Evolutionary conservation across 768 basidiomycete species (phyloP).

Genomic region (Termitomyces sp.): DNA sequence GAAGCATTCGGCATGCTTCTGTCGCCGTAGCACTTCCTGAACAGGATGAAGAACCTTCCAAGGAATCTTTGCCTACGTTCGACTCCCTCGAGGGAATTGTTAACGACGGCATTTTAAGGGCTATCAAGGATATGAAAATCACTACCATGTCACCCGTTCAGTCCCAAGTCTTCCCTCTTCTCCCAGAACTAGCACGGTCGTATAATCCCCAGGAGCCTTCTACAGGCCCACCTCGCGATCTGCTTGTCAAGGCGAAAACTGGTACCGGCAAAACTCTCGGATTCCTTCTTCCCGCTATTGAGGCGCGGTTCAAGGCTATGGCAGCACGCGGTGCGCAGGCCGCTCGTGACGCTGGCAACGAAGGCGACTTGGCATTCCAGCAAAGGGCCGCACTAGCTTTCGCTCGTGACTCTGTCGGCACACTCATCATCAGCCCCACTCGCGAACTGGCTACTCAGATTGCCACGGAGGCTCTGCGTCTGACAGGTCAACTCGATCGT

Average conservation of each 20-base stretch:
- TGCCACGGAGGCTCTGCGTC: constrained; percentile 73
- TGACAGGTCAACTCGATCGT: constrained; percentile 53
- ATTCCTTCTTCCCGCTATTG: constrained; percentile 85
- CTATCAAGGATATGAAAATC: constrained; percentile 69
- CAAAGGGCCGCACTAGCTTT: constrained; percentile 33
- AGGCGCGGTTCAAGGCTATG: constrained; percentile 67
- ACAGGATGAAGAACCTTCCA: constrained; percentile 5
- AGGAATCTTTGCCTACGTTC: constrained; percentile 31
- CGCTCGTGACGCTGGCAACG: constrained; percentile 40
- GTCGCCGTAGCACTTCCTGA: constrained; percentile 10
- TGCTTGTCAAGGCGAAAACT: constrained; percentile 85
- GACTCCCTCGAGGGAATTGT: constrained; percentile 36
- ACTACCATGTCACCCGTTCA: constrained; percentile 81
- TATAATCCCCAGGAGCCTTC: constrained; percentile 34
- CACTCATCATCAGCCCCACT: constrained; percentile 85
- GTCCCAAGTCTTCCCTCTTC: constrained; percentile 68
- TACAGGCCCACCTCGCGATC: constrained; percentile 48
- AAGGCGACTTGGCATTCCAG: constrained; percentile 28
- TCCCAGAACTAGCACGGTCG: constrained; percentile 67
- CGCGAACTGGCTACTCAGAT: constrained; percentile 90
- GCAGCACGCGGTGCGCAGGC: constrained; percentile 40
- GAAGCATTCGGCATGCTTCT: constrained; percentile 13
- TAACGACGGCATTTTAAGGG: constrained; percentile 45
- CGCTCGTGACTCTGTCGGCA: constrained; percentile 54
- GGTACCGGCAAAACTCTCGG: constrained; percentile 90